These are phyloP conservation scores for Tulasnella calospora DNA, from an alignment of 768 basidiomycete species.

Conservation along the genomic window DNA sequence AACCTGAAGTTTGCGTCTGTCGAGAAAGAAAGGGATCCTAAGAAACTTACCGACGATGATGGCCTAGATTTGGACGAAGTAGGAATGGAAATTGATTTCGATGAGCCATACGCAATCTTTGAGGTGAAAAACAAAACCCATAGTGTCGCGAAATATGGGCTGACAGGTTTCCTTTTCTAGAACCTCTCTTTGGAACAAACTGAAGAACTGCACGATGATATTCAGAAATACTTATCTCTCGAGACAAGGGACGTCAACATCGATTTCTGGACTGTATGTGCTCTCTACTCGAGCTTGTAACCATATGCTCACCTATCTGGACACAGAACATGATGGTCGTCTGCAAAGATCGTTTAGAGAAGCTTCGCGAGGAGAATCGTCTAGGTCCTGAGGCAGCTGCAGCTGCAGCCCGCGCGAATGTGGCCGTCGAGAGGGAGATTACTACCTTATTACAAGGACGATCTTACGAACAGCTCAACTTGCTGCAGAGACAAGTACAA, in stretches of 20 bases:
- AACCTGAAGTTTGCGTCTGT: conserved; percentile 87
- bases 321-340: conserved; percentile 93
- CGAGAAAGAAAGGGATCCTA: conserved; percentile 47
- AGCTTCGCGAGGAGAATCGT: conserved; percentile 57
- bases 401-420: conserved; percentile 43
- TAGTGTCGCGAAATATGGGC: not conserved
- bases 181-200: conserved; percentile 83
- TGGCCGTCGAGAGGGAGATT: conserved; percentile 82
- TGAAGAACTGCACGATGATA: conserved; percentile 90
- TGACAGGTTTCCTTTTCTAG: conserved; percentile 40
- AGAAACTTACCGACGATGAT: conserved; percentile 51
- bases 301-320: conserved; percentile 11
- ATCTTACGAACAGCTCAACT: conserved; percentile 74
- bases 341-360: conserved; percentile 83
- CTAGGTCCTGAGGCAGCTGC: conserved; percentile 50
- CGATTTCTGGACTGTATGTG: conserved; percentile 91
- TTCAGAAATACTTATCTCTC: conserved; percentile 82
- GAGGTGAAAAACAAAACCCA: conserved; percentile 50
- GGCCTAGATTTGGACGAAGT: conserved; percentile 66
- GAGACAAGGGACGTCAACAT: conserved; percentile 81
- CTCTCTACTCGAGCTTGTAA: conserved; percentile 30
- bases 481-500: conserved; percentile 81
- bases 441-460: conserved; percentile 76
- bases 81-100: conserved; percentile 93
- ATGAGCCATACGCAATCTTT: conserved; percentile 97